phyloP scores from a whole-genome alignment of 306 rosid genomes.

The Senna tora region DNA sequence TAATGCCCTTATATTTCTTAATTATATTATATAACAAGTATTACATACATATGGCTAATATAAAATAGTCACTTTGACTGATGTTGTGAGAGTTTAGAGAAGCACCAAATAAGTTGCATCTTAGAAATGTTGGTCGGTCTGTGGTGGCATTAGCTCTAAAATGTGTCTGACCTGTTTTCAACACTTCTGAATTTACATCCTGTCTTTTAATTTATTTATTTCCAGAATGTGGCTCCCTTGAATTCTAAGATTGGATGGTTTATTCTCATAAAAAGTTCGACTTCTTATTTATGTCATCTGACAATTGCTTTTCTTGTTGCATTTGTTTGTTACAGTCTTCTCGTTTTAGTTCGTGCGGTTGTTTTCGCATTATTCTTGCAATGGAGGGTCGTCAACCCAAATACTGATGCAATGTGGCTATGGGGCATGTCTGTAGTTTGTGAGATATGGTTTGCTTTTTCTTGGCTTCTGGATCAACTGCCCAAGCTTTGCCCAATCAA shows the following conservation, averaged over 20 bases:
- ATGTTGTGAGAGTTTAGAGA: background rate
- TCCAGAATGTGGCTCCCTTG: background rate
- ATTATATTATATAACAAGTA: no score
- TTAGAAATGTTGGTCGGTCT: background rate
- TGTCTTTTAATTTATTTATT: background rate
- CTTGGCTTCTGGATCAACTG: constrained; percentile 95
- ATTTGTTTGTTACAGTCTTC: constrained; percentile 63
- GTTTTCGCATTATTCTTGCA: constrained; percentile 71
- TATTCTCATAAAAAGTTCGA: constrained; percentile 2
- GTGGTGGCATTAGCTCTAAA: background rate
- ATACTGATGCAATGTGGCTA: constrained; percentile 84
- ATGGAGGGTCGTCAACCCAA: constrained; percentile 80
- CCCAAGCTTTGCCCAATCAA: constrained; percentile 89
- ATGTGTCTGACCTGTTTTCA: background rate
- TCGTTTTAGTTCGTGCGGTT: constrained; percentile 67
- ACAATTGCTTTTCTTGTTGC: constrained; percentile 35
- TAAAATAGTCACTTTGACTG: background rate
- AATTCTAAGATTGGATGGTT: background rate
- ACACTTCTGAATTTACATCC: background rate
- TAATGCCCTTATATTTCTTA: no score
- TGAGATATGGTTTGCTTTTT: constrained; percentile 97
- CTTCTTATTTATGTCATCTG: constrained; percentile 16
- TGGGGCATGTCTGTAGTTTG: constrained; percentile 98
- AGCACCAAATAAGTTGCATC: background rate
- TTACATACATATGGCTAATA: no score